Percentiles rank a stretch among this genome's conserved stretches.
phyloP scores from a whole-genome alignment of 768 basidiomycete species.

The Leccinum pellstonianum region DNA sequence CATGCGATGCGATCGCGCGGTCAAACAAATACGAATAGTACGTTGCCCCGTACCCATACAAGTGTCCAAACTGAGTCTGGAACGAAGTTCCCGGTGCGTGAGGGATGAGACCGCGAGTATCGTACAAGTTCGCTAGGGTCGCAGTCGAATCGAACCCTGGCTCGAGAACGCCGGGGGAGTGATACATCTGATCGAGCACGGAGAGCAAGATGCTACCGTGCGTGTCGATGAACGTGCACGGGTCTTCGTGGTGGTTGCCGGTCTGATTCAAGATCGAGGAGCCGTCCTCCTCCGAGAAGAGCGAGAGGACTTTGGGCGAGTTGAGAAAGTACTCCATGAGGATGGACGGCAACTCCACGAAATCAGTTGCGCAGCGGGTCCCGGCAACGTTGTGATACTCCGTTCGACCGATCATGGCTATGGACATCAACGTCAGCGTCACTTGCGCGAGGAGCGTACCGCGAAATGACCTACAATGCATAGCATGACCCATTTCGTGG shows the following conservation, averaged over 20 bases:
- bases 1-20: conserved; percentile 90
- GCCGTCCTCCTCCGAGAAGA: conserved; percentile 58
- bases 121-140: conserved; percentile 58
- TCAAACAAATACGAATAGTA: conserved; percentile 99
- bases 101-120: conserved; percentile 75
- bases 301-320: conserved; percentile 77
- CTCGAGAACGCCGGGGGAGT: conserved; percentile 61
- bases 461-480: conserved; percentile 79
- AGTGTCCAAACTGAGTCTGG: conserved; percentile 94
- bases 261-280: conserved; percentile 45
- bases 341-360: conserved; percentile 96
- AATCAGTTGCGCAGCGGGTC: conserved; percentile 96
- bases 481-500: conserved; percentile 99
- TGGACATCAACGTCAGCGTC: conserved; percentile 4
- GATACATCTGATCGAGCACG: conserved; percentile 85
- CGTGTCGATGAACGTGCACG: conserved; percentile 83
- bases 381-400: conserved; percentile 98
- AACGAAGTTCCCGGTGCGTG: conserved; percentile 84
- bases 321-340: conserved; percentile 98
- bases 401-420: conserved; percentile 97
- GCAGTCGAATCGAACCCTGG: conserved; percentile 71
- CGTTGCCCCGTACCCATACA: conserved; percentile 95
- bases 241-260: conserved; percentile 71
- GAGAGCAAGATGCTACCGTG: conserved; percentile 90
- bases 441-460: neutral